Evolutionary conservation across 305 asterid species (phyloP).

Genomic region (Fraxinus ornus): DNA sequence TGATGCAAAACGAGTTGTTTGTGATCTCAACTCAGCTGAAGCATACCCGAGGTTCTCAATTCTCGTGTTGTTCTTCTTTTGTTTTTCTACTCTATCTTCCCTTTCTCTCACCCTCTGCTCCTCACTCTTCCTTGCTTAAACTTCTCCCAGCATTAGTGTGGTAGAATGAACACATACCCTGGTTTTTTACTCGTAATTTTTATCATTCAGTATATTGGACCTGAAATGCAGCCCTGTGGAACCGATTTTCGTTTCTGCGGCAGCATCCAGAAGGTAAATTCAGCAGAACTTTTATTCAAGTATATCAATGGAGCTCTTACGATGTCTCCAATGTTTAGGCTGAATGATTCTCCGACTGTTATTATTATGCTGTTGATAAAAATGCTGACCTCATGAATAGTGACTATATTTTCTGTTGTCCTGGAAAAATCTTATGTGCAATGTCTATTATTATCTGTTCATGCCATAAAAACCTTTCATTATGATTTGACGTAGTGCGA

Average conservation of each 20-base stretch:
- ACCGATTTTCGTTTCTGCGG: constrained; percentile 94
- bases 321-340: background rate
- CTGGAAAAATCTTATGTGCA: background rate
- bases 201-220: constrained; percentile 75
- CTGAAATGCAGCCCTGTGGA: constrained; percentile 98
- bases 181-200: constrained; percentile 24
- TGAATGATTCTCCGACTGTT: background rate
- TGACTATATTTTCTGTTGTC: background rate
- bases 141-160: background rate
- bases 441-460: background rate
- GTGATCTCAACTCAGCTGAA: constrained; percentile 75
- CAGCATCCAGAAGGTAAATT: constrained; percentile 81
- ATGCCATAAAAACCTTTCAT: background rate
- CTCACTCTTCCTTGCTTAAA: constrained; percentile 18
- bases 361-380: background rate
- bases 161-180: constrained; percentile 13
- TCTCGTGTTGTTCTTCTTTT: constrained; percentile 3
- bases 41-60: constrained; percentile 78
- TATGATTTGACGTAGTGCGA: background rate
- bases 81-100: constrained; percentile 7
- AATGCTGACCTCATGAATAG: background rate
- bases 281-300: constrained; percentile 4
- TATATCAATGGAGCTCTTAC: background rate
- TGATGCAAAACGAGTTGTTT: constrained; percentile 94
- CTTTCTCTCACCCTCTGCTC: background rate